Conservation (phyloP, 495 filamentous ascomycete genomes). For the Physcia stellaris region DNA sequence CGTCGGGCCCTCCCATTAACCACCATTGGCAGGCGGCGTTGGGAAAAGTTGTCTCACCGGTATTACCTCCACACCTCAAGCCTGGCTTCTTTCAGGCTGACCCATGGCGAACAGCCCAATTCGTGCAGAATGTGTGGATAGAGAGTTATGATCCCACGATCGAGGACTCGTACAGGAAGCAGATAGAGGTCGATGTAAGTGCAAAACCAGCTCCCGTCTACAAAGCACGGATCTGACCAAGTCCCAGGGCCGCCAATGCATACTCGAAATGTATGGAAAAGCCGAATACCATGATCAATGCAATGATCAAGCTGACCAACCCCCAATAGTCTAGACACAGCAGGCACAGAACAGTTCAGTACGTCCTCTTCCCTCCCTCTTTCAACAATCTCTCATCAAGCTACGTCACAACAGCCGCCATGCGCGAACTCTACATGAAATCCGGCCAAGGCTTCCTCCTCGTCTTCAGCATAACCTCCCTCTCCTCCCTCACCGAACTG, state of each 20-base stretch:
- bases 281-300: constrained; percentile 4
- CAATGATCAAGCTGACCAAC: constrained; percentile 4
- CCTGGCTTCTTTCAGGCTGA: constrained; percentile 11
- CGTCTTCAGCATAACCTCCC: constrained; percentile 91
- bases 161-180: constrained; percentile 93
- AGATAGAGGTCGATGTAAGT: constrained; percentile 86
- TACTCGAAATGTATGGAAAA: constrained; percentile 77
- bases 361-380: constrained; percentile 25
- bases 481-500: constrained; percentile 74
- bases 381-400: not conserved
- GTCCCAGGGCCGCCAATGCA: constrained; percentile 76
- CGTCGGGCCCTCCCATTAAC: no score
- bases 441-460: constrained; percentile 91
- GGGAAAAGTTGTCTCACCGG: constrained; percentile 97
- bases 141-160: constrained; percentile 98
- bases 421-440: constrained; percentile 85
- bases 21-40: constrained; percentile 60
- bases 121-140: constrained; percentile 98
- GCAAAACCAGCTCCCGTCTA: constrained; percentile 6
- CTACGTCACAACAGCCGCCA: constrained; percentile 10
- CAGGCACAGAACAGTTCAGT: constrained; percentile 98
- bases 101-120: no score
- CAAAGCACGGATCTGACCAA: constrained; percentile 7
- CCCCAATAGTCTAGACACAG: constrained; percentile 77
- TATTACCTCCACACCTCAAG: constrained; percentile 20